These are phyloP conservation scores for Talaromyces sp. DNA, from an alignment of 2,329 filamentous ascomycete species.

Conservation along the genomic window DNA sequence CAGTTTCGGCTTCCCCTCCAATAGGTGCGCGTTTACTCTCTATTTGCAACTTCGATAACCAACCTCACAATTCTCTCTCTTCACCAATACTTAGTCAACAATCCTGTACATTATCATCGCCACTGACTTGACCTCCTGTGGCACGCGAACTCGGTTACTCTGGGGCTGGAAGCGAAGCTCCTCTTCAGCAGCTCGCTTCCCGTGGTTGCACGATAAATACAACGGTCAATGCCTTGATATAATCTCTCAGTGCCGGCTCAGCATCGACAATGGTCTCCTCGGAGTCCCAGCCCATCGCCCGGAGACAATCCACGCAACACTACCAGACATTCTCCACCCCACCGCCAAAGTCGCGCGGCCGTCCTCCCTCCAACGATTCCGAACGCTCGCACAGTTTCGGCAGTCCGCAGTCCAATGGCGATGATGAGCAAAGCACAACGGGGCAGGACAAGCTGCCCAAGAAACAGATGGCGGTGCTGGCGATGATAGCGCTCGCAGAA, in stretches of 20 bases:
- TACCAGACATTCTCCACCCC: constrained; percentile 47
- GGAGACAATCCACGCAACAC: constrained; percentile 41
- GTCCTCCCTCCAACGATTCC: constrained; percentile 40
- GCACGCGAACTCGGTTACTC: constrained; percentile 4
- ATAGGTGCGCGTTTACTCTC: not conserved
- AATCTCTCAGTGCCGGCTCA: not conserved
- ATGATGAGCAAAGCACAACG: constrained; percentile 18
- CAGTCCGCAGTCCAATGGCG: not conserved
- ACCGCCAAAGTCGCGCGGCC: constrained; percentile 43
- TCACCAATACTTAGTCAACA: not conserved
- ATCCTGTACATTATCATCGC: too few relatives aligned
- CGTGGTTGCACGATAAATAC: not conserved
- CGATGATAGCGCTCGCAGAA: constrained; percentile 83
- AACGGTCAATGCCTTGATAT: not conserved
- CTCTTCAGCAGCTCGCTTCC: not conserved
- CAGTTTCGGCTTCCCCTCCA: not conserved
- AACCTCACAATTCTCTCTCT: not conserved
- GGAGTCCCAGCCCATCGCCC: constrained; percentile 29
- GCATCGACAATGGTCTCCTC: constrained; percentile 24
- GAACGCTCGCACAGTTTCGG: constrained; percentile 31
- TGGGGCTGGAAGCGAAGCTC: not conserved
- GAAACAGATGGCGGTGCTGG: constrained; percentile 76
- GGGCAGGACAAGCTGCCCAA: constrained; percentile 55
- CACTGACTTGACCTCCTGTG: not conserved
- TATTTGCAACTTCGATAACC: not conserved